Percentiles rank a stretch among this genome's conserved stretches.
Evolutionary conservation across 2,329 filamentous ascomycete species (phyloP).

Genomic region (Samsoniella hepiali): DNA sequence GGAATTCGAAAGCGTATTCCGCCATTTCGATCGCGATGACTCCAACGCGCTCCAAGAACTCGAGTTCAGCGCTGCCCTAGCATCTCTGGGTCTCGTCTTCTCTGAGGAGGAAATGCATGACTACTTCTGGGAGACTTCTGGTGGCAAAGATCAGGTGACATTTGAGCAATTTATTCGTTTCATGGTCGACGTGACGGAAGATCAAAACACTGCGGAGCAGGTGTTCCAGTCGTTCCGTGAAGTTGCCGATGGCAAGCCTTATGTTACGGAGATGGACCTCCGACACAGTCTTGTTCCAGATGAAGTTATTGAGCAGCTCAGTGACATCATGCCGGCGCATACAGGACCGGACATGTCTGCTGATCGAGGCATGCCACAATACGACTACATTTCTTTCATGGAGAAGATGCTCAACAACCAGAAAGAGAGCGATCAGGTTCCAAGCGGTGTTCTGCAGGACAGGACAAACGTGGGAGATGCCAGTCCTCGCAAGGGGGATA

Average conservation of each 20-base stretch:
- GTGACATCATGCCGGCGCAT: constrained; percentile 81
- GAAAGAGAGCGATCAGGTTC: constrained; percentile 27
- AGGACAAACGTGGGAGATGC: constrained; percentile 32
- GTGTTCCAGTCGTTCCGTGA: constrained; percentile 97
- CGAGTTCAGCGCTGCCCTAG: constrained; percentile 92
- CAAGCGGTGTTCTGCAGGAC: constrained; percentile 33
- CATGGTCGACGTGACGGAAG: constrained; percentile 98
- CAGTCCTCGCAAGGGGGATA: constrained; percentile 33
- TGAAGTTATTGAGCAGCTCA: constrained; percentile 90
- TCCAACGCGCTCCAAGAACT: constrained; percentile 88
- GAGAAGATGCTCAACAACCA: constrained; percentile 67
- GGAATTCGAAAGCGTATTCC: constrained; percentile 97
- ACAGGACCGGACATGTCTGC: constrained; percentile 80
- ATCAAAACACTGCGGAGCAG: constrained; percentile 97
- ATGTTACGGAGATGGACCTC: constrained; percentile 96
- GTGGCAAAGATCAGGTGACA: constrained; percentile 73
- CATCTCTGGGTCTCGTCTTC: constrained; percentile 92
- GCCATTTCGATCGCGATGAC: constrained; percentile 93
- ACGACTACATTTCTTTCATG: constrained; percentile 97
- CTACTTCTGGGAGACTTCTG: constrained; percentile 85
- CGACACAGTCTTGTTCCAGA: constrained; percentile 93
- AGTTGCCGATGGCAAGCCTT: constrained; percentile 96
- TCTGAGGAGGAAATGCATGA: constrained; percentile 98
- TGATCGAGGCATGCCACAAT: constrained; percentile 82
- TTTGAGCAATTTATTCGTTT: constrained; percentile 99